phyloP scores from a whole-genome alignment of 768 basidiomycete species.

The Termitomyces sp. region DNA sequence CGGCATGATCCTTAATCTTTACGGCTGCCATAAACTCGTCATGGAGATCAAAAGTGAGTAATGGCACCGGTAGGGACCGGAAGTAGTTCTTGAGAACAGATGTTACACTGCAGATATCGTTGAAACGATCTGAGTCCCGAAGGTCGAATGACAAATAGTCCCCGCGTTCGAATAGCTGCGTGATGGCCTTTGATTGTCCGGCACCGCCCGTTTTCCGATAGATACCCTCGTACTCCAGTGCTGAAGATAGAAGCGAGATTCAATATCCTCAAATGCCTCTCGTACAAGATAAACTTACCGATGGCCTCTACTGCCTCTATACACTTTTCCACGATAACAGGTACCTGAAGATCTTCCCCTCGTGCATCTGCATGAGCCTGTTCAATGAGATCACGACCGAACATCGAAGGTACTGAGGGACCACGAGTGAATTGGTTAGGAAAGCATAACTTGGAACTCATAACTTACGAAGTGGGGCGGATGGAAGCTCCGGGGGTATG shows the following conservation, averaged over 20 bases:
- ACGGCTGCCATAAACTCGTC: constrained; percentile 83
- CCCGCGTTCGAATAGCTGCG: constrained; percentile 90
- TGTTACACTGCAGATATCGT: constrained; percentile 95
- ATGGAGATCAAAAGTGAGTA: constrained; percentile 88
- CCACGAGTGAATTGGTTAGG: background rate
- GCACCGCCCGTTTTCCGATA: constrained; percentile 97
- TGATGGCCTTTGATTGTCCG: constrained; percentile 88
- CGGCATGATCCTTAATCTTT: constrained; percentile 54
- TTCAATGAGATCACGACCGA: constrained; percentile 83
- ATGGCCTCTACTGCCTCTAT: constrained; percentile 87
- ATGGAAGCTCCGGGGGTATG: constrained; percentile 28
- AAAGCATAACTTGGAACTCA: constrained; percentile 7
- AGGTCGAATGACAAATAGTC: constrained; percentile 89
- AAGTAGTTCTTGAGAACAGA: constrained; percentile 97
- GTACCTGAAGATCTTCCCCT: constrained; percentile 60
- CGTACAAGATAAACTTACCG: constrained; percentile 42
- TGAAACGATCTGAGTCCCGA: constrained; percentile 82
- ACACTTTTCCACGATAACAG: constrained; percentile 92
- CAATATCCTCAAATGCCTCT: background rate
- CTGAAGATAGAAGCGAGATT: constrained; percentile 28
- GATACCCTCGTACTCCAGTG: constrained; percentile 94
- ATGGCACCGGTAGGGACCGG: constrained; percentile 84
- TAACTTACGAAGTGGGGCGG: constrained; percentile 32
- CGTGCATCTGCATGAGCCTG: constrained; percentile 70
- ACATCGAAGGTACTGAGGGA: constrained; percentile 76